Conservation (phyloP, 2,329 filamentous ascomycete species). For the Aspergillus sergii region DNA sequence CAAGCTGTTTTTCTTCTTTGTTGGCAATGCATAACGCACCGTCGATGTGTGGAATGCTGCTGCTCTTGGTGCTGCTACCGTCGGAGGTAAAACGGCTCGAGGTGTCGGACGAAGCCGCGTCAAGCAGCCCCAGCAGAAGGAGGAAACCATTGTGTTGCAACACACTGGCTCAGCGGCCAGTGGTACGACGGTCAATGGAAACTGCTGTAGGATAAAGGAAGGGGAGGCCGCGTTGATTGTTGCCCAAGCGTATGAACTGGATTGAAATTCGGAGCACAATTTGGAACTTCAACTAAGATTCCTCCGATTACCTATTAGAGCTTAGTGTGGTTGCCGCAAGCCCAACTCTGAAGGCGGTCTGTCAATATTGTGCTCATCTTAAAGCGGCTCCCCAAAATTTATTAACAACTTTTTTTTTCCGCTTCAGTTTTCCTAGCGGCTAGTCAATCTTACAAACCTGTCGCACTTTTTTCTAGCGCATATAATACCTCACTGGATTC, state of each 20-base stretch:
- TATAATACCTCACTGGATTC: background rate
- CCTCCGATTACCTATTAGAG: conserved; percentile 23
- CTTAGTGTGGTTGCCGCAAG: conserved; percentile 22
- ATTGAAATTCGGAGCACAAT: conserved; percentile 25
- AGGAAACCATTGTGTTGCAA: conserved; percentile 55
- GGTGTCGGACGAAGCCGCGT: conserved; percentile 49
- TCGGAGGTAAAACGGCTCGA: conserved; percentile 39
- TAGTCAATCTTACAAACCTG: background rate
- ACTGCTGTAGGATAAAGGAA: conserved; percentile 13
- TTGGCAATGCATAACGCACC: conserved; percentile 36
- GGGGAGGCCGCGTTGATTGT: conserved; percentile 21
- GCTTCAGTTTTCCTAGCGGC: conserved; percentile 13
- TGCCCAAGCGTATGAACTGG: conserved; percentile 17
- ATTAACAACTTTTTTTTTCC: conserved; percentile 35
- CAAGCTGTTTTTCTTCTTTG: conserved; percentile 54
- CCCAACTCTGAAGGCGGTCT: conserved; percentile 23
- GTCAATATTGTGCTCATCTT: conserved; percentile 13
- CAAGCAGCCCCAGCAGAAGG: conserved; percentile 63
- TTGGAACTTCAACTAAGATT: conserved; percentile 26
- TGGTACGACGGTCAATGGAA: conserved; percentile 29
- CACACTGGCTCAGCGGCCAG: conserved; percentile 37
- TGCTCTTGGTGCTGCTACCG: conserved; percentile 48
- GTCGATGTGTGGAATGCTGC: conserved; percentile 53
- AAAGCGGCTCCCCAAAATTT: conserved; percentile 33
- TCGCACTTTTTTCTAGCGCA: conserved; percentile 1